phyloP scores from a whole-genome alignment of 495 filamentous ascomycete species.

The Hapsidospora chrysogenum region DNA sequence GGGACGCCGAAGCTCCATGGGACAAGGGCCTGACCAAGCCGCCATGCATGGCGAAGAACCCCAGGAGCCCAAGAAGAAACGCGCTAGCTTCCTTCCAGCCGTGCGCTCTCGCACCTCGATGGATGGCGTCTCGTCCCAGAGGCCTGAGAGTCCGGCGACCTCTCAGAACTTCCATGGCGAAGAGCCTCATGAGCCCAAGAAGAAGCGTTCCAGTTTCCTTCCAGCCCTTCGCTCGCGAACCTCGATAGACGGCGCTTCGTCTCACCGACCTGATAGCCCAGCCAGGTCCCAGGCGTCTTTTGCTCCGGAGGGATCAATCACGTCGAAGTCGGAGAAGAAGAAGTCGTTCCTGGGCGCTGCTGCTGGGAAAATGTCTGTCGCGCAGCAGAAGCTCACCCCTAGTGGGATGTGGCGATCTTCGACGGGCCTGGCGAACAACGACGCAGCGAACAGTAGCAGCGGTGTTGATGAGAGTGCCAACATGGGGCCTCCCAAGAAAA shows the following conservation, averaged over 20 bases:
- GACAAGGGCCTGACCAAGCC: slow-evolving; percentile 5
- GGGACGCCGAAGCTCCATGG: slow-evolving; percentile 11
- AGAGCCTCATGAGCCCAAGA: slow-evolving; percentile 14
- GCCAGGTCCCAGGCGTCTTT: too few relatives aligned
- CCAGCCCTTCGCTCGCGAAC: neutral
- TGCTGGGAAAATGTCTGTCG: too few relatives aligned
- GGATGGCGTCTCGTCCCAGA: neutral
- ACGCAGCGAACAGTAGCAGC: too few relatives aligned
- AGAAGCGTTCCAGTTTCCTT: slow-evolving; percentile 7
- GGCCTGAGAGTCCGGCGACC: neutral
- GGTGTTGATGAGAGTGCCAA: too few relatives aligned
- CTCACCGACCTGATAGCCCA: neutral
- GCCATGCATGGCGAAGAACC: slow-evolving; percentile 17
- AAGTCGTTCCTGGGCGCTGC: too few relatives aligned
- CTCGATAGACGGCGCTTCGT: neutral
- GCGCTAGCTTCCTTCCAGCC: slow-evolving; percentile 6
- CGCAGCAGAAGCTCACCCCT: too few relatives aligned
- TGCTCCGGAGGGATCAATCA: too few relatives aligned
- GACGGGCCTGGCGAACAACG: neutral
- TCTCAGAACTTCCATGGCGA: slow-evolving; percentile 16
- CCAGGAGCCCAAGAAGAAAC: slow-evolving; percentile 10
- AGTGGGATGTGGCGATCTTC: too few relatives aligned
- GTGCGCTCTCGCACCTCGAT: neutral
- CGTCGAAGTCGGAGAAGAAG: too few relatives aligned
- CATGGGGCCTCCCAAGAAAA: slow-evolving; percentile 11